Evolutionary conservation across 768 basidiomycete species (phyloP).

Genomic region (Pholiota microspora): DNA sequence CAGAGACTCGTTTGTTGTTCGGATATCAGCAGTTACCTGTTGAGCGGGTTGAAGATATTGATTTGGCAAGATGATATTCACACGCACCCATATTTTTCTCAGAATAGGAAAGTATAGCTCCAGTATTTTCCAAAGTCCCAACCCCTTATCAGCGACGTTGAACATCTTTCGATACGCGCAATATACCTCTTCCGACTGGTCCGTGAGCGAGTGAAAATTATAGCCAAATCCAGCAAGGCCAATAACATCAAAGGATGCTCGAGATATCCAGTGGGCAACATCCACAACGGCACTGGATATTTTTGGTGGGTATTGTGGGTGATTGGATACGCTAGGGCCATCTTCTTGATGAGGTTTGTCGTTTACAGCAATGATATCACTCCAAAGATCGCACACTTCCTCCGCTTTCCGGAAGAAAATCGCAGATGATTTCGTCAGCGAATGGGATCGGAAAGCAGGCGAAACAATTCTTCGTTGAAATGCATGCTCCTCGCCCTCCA

Average conservation of each 20-base stretch:
- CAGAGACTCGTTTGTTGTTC: slow-evolving; percentile 34
- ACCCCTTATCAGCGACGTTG: slow-evolving; percentile 43
- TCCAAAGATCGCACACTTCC: slow-evolving; percentile 46
- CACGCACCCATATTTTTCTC: slow-evolving; percentile 42
- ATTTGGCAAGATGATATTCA: not conserved
- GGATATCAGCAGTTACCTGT: slow-evolving; percentile 45
- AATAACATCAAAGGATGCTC: slow-evolving; percentile 63
- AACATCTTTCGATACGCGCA: slow-evolving; percentile 50
- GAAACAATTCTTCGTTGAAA: slow-evolving; percentile 45
- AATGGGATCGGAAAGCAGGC: slow-evolving; percentile 47
- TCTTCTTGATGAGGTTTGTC: slow-evolving; percentile 6
- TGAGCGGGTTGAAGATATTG: slow-evolving; percentile 1
- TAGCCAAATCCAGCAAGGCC: slow-evolving; percentile 58
- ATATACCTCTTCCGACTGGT: slow-evolving; percentile 48
- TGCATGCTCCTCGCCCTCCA: slow-evolving; percentile 50
- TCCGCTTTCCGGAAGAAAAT: slow-evolving; percentile 52
- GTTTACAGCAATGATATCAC: slow-evolving; percentile 22
- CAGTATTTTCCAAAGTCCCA: slow-evolving; percentile 36
- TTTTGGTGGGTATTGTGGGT: no score
- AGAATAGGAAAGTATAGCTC: slow-evolving; percentile 47
- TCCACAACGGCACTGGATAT: slow-evolving; percentile 33
- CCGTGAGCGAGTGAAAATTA: slow-evolving; percentile 45
- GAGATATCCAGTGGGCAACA: slow-evolving; percentile 55
- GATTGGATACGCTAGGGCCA: not conserved
- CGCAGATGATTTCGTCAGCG: slow-evolving; percentile 42